A percentile compares a stretch with the other conserved stretches of the same genome.
These are phyloP conservation scores for Trichomonas gallinae DNA, from an alignment of 208 protist species.

Conservation along the genomic window DNA sequence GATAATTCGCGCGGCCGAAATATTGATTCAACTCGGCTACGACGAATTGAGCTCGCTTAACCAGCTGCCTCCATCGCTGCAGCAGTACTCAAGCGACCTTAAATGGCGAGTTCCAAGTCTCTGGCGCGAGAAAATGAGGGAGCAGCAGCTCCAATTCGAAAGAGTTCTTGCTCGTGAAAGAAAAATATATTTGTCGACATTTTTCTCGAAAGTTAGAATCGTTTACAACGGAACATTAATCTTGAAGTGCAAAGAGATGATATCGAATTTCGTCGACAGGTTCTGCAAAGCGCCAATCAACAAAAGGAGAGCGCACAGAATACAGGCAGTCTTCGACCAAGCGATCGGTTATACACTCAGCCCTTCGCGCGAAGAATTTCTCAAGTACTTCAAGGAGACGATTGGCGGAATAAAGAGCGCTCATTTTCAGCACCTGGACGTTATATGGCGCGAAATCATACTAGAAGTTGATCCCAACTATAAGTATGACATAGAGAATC, in stretches of 20 bases:
- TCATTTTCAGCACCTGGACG: neutral
- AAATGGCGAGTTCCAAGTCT: neutral
- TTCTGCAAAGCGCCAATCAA: neutral
- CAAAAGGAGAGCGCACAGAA: neutral
- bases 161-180: neutral
- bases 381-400: neutral
- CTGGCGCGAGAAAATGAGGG: neutral
- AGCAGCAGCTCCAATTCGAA: neutral
- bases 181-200: neutral
- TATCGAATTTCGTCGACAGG: neutral
- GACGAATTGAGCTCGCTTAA: neutral
- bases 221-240: neutral
- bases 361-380: neutral
- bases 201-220: neutral
- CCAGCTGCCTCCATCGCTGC: neutral
- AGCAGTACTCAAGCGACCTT: neutral
- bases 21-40: neutral
- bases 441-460: neutral
- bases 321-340: neutral
- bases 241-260: neutral
- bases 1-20: neutral
- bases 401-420: neutral
- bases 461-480: neutral
- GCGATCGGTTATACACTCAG: neutral
- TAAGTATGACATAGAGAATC: neutral